A percentile compares a stretch with the other conserved stretches of the same genome.
These are phyloP conservation scores for Hypoxylon sp. DNA, from an alignment of 2,329 filamentous ascomycete genomes.

Conservation along the genomic window DNA sequence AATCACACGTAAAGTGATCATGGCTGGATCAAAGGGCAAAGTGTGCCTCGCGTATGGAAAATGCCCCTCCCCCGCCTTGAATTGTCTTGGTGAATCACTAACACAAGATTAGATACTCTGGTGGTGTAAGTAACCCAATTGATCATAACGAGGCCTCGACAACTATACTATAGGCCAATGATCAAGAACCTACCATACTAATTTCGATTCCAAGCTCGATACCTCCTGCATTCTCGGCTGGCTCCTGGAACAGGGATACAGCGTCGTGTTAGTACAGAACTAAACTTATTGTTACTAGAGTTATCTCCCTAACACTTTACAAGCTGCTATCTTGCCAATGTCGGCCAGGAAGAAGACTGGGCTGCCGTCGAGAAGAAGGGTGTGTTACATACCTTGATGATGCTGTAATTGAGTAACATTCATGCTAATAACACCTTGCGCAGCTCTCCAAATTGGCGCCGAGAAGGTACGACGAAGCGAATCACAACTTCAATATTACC, in stretches of 20 bases:
- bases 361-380: conserved; percentile 79
- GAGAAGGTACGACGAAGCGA: neutral
- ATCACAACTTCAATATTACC: neutral
- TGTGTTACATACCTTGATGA: neutral
- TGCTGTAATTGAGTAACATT: neutral
- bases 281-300: conserved; percentile 10
- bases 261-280: conserved; percentile 43
- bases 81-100: neutral
- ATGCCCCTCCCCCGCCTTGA: conserved; percentile 1
- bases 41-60: conserved; percentile 2
- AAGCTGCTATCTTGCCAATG: conserved; percentile 73
- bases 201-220: conserved; percentile 55
- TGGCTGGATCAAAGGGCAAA: conserved; percentile 4
- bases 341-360: conserved; percentile 84
- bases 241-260: conserved; percentile 56
- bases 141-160: neutral
- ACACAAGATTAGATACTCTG: conserved; percentile 1
- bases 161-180: neutral
- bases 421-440: neutral
- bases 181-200: neutral
- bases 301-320: neutral
- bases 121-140: neutral
- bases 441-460: neutral
- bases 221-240: conserved; percentile 61
- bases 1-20: neutral